Percentiles rank a stretch among this genome's conserved stretches.
These are phyloP conservation scores for Ceratocystis smalleyi DNA, from an alignment of 2,329 filamentous ascomycete genomes.

Conservation along the genomic window DNA sequence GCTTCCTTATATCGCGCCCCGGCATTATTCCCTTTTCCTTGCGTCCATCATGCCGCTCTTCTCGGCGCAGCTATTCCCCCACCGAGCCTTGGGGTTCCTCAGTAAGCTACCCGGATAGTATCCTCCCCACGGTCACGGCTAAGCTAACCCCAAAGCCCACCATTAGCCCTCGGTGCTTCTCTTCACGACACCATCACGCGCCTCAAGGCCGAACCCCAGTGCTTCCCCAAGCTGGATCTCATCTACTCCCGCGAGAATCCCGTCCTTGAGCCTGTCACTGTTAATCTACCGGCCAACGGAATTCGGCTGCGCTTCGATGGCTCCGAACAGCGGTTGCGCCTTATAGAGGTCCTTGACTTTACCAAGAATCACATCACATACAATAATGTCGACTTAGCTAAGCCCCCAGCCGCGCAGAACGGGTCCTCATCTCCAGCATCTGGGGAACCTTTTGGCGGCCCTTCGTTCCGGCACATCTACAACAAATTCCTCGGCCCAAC, in stretches of 20 bases:
- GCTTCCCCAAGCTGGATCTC: constrained; percentile 70
- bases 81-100: constrained; percentile 49
- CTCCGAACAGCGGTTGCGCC: constrained; percentile 72
- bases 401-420: constrained; percentile 29
- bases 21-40: not conserved
- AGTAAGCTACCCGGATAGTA: constrained; percentile 21
- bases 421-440: constrained; percentile 21
- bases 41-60: constrained; percentile 32
- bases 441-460: constrained; percentile 35
- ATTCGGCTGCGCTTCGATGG: constrained; percentile 86
- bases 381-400: constrained; percentile 62
- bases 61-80: constrained; percentile 49
- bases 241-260: constrained; percentile 64
- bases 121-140: not conserved
- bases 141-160: not conserved
- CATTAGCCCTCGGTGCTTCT: constrained; percentile 68
- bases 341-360: constrained; percentile 87
- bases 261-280: constrained; percentile 55
- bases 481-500: constrained; percentile 85
- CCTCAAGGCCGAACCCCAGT: constrained; percentile 71
- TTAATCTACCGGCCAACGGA: constrained; percentile 71
- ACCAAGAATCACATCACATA: constrained; percentile 70
- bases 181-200: constrained; percentile 78
- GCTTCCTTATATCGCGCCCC: not conserved
- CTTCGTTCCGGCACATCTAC: constrained; percentile 78